Evolutionary conservation across 129 eudicot genomes (phyloP).

Genomic region (Helichrysum umbraculigerum): DNA sequence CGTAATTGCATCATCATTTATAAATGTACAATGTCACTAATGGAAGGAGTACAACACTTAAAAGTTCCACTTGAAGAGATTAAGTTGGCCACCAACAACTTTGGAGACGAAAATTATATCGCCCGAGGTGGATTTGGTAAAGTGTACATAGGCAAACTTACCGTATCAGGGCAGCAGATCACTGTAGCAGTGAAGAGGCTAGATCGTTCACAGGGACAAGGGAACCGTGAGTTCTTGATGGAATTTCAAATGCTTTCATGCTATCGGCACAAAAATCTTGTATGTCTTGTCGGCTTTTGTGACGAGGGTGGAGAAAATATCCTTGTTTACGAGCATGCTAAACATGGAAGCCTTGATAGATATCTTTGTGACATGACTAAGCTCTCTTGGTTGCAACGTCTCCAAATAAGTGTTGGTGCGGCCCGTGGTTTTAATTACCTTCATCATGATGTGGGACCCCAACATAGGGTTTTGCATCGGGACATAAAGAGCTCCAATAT

Average conservation of each 20-base stretch:
- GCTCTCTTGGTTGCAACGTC: not conserved
- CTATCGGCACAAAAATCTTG: not conserved
- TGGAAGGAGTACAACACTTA: too few species aligned
- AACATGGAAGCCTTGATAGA: not conserved
- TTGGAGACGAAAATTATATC: not conserved
- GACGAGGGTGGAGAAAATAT: not conserved
- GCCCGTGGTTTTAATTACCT: not conserved
- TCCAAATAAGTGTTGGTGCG: not conserved
- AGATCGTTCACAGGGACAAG: not conserved
- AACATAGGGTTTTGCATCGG: not conserved
- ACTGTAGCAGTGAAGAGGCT: not conserved
- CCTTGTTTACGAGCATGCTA: not conserved
- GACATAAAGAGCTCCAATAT: not conserved
- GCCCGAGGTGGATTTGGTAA: not conserved
- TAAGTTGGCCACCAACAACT: slow-evolving; percentile 2
- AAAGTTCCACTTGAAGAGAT: not conserved
- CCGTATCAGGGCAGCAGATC: not conserved
- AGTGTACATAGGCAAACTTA: not conserved
- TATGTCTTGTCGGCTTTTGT: not conserved
- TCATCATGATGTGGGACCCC: not conserved
- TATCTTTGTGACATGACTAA: not conserved
- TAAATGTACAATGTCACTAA: too few species aligned
- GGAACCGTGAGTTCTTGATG: not conserved
- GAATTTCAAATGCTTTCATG: not conserved
- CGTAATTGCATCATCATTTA: too few species aligned